Percentiles rank a stretch among this genome's conserved stretches.
Evolutionary conservation across 2,329 filamentous ascomycete species (phyloP).

Genomic region (Beauveria sp.): DNA sequence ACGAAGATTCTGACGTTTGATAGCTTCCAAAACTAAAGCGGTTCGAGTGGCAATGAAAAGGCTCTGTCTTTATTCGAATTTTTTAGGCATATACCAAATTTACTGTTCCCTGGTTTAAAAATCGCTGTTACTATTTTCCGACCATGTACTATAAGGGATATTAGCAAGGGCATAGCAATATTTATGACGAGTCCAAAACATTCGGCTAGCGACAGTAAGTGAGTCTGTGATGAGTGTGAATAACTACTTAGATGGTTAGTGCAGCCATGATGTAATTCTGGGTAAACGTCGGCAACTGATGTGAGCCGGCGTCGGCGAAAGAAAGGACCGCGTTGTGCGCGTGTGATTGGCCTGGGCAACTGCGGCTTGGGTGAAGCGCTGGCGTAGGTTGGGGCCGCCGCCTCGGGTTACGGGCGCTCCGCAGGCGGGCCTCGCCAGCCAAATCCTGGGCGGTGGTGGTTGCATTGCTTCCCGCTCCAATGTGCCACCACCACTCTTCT

Average conservation of each 20-base stretch:
- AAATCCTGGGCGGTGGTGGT: not conserved
- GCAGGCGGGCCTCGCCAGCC: not conserved
- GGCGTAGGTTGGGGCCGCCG: not conserved
- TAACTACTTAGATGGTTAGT: too few species aligned
- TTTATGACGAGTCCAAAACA: not conserved
- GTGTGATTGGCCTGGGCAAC: slow-evolving; percentile 9
- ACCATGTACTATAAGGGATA: not conserved
- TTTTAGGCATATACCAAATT: slow-evolving; percentile 1
- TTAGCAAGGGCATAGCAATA: not conserved
- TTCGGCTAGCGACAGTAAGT: not conserved
- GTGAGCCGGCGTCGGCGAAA: slow-evolving; percentile 12
- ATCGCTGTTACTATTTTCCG: not conserved
- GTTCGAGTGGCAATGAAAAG: not conserved
- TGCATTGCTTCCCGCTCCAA: not conserved
- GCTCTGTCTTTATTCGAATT: not conserved
- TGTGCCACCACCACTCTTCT: not conserved
- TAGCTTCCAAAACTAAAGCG: slow-evolving; percentile 9
- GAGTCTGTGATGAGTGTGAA: not conserved
- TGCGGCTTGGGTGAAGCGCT: not conserved
- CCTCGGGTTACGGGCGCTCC: not conserved
- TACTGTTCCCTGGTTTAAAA: not conserved
- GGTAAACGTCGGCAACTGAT: slow-evolving; percentile 10
- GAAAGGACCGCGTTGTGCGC: slow-evolving; percentile 7
- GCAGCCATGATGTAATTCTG: slow-evolving; percentile 6
- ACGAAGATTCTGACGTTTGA: not conserved